Base-by-base conservation (phyloP, 2,329 filamentous ascomycete species). In the Aspergillus costaricaensis region DNA sequence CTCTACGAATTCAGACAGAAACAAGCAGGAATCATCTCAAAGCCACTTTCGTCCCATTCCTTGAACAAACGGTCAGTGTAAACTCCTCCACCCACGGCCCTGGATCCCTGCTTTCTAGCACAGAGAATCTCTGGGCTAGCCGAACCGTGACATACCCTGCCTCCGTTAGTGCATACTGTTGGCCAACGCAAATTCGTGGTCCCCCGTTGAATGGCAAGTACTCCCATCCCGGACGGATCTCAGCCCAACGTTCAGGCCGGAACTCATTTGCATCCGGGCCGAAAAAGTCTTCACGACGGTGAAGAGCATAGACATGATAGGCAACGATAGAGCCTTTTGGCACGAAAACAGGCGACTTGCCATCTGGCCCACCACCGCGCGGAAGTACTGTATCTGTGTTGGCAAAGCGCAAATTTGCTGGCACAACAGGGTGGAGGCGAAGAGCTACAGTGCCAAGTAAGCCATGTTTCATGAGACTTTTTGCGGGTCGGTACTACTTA, bases 301-400 rank as follows among this genome's bases (percentile, higher is more conserved):
- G 90, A 89, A 94, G 90, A 5, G 85, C 76, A 55, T 91, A 83
- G 0, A 89, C 81, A 48, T 81, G 86, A 79, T 91, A 94, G 49
- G 75, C 81, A 60, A 93, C 79, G 10, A 83, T 76, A 0, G 85
- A 85, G 68, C 87, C 85, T 71, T 91, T 88, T 54, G 85, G 82
- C 3, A 91, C 78, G 56, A 86, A 83, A 1, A 93, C 70, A 0
- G 89, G 89, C 36, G 82, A 77, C 2, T 77, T 76, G 32, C 78
- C 70, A 72, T 89, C 84, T 2, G 82, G 81, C 0, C 89, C 89
- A 58, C 88, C 88, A 62, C 89, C 76, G 6, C 68, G 60, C 2
- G 78, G 78, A 50, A 81, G 68, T 5, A 72, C 69, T 0, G 80
- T 81, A 51, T 77, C 74, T 21, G 61, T 68, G 4, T 71, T 62